A percentile compares a stretch with the other conserved stretches of the same genome.
phyloP scores from a whole-genome alignment of 2,329 filamentous ascomycete genomes.

The Bisporella sp. region DNA sequence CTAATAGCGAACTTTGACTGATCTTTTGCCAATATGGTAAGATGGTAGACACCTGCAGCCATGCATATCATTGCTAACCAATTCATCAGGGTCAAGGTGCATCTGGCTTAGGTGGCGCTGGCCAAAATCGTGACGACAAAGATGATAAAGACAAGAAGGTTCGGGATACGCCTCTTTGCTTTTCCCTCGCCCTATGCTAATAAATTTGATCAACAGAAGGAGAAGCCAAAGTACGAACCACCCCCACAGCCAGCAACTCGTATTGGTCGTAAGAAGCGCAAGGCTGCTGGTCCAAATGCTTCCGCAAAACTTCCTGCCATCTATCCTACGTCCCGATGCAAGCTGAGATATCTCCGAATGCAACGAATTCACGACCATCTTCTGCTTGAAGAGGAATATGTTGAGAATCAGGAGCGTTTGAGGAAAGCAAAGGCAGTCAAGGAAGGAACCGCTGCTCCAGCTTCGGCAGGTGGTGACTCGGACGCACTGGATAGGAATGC shows the following conservation, averaged over 20 bases:
- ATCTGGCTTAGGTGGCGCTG: slow-evolving; percentile 33
- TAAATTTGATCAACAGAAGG: slow-evolving; percentile 59
- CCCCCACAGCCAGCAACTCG: slow-evolving; percentile 94
- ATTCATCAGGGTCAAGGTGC: slow-evolving; percentile 35
- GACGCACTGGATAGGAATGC: slow-evolving; percentile 81
- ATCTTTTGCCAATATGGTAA: slow-evolving; percentile 23
- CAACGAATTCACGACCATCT: slow-evolving; percentile 97
- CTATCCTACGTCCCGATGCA: slow-evolving; percentile 94
- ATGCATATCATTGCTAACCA: slow-evolving; percentile 13
- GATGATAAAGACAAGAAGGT: slow-evolving; percentile 95
- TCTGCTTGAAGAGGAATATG: slow-evolving; percentile 94
- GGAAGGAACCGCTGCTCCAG: slow-evolving; percentile 56
- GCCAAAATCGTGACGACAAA: slow-evolving; percentile 64
- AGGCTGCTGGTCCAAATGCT: slow-evolving; percentile 84
- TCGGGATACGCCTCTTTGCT: slow-evolving; percentile 15
- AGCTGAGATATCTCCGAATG: slow-evolving; percentile 94
- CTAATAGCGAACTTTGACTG: neutral
- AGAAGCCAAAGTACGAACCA: slow-evolving; percentile 99
- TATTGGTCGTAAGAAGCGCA: slow-evolving; percentile 98
- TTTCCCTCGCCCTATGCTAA: slow-evolving; percentile 11
- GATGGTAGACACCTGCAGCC: neutral
- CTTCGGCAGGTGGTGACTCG: slow-evolving; percentile 52
- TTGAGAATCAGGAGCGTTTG: slow-evolving; percentile 95
- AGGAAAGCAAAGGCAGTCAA: slow-evolving; percentile 84
- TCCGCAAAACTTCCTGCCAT: slow-evolving; percentile 91